phyloP scores from a whole-genome alignment of 805 yeast species.

The Lipomyces yamanashiensis region DNA sequence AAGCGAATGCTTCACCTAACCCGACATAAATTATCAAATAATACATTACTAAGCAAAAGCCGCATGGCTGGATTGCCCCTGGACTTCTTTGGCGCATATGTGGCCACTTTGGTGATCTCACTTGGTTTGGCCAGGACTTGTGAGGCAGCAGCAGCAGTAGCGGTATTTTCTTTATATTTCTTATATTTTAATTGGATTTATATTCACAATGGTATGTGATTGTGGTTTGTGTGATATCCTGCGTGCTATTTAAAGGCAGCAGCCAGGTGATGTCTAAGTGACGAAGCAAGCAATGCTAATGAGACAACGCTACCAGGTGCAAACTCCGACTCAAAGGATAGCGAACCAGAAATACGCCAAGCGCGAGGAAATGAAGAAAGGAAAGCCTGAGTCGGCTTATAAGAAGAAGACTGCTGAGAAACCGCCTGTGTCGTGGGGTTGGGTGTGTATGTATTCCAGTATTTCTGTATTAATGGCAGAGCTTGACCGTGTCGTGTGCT shows the following conservation, averaged over 20 bases:
- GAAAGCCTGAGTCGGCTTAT: conserved; percentile 60
- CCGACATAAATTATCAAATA: not conserved
- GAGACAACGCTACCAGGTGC: conserved; percentile 45
- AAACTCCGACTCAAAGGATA: conserved; percentile 83
- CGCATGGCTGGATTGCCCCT: not conserved
- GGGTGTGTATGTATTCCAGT: conserved; percentile 59
- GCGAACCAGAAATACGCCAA: conserved; percentile 87
- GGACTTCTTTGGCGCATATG: not conserved
- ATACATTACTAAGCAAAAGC: not conserved
- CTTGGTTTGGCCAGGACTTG: too few relatives aligned
- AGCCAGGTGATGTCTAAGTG: not conserved
- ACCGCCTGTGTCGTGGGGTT: conserved; percentile 62
- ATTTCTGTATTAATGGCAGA: not conserved
- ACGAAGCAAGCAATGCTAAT: not conserved
- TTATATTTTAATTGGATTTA: not conserved
- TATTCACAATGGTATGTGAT: not conserved
- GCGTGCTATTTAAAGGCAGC: too few relatives aligned
- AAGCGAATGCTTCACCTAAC: too few relatives aligned
- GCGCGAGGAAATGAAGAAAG: conserved; percentile 71
- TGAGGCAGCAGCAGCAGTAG: too few relatives aligned
- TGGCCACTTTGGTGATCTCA: not conserved
- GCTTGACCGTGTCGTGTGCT: too few relatives aligned
- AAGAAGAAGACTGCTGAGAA: conserved; percentile 44
- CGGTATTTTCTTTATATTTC: not conserved
- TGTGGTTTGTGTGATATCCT: too few relatives aligned